These are phyloP conservation scores for Tanacetum coccineum DNA, from an alignment of 129 eudicot species.

Conservation along the genomic window DNA sequence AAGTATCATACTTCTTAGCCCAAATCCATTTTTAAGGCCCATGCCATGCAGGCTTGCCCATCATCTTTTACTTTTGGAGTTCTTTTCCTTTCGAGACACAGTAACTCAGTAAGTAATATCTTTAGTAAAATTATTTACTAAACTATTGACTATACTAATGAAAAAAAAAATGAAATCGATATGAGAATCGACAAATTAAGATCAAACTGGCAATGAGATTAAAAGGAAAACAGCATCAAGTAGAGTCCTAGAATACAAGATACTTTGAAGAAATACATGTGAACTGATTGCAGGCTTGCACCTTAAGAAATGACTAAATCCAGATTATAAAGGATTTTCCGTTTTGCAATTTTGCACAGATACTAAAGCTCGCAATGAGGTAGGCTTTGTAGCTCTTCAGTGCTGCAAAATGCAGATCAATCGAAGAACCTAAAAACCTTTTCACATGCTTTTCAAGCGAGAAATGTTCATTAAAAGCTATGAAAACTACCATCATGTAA, in stretches of 20 bases:
- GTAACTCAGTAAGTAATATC: too few species aligned
- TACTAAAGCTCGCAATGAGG: neutral
- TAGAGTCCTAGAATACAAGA: neutral
- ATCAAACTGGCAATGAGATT: too few species aligned
- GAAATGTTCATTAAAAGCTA: neutral
- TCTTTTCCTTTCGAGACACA: too few species aligned
- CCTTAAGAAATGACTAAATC: neutral
- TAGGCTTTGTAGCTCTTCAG: too few species aligned
- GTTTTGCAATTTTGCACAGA: neutral
- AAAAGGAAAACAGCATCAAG: neutral
- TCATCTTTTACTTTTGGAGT: too few species aligned
- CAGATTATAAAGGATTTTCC: neutral
- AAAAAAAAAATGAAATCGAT: too few species aligned
- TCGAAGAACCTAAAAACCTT: neutral
- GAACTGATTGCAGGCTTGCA: neutral
- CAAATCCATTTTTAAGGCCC: too few species aligned
- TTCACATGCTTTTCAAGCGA: neutral
- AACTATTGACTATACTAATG: too few species aligned
- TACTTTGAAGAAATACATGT: neutral
- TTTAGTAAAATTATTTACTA: too few species aligned
- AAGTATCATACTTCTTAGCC: neutral
- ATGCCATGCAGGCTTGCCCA: too few species aligned
- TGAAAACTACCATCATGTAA: neutral
- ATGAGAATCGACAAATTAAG: too few species aligned
- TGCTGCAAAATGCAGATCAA: neutral